Conservation (phyloP, 2,329 filamentous ascomycete genomes). For the Calonectria crousiana region DNA sequence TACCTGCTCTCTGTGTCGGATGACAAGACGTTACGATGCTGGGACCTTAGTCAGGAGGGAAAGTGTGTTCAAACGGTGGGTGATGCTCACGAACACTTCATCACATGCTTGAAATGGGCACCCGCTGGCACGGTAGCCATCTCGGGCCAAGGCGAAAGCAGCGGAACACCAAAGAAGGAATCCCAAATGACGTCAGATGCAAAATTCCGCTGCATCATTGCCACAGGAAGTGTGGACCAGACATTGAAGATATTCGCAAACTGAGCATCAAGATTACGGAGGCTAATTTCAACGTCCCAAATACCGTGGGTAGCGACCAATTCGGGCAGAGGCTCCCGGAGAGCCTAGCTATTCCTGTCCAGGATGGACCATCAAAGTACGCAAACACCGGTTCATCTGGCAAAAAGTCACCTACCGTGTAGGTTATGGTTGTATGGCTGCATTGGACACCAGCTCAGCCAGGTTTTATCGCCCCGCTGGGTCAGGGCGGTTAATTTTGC, state of each 20-base stretch:
- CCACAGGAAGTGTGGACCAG: slow-evolving; percentile 79
- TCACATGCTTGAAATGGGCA: slow-evolving; percentile 90
- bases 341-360: background rate
- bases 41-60: slow-evolving; percentile 91
- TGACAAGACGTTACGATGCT: slow-evolving; percentile 92
- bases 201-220: slow-evolving; percentile 86
- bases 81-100: slow-evolving; percentile 85
- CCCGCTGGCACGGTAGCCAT: slow-evolving; percentile 56
- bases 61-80: slow-evolving; percentile 86
- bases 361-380: background rate
- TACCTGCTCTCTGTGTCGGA: slow-evolving; percentile 89
- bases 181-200: slow-evolving; percentile 55
- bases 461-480: background rate
- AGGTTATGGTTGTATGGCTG: background rate
- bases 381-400: background rate
- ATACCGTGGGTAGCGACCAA: background rate
- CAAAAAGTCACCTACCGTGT: background rate
- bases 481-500: background rate
- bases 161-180: slow-evolving; percentile 10
- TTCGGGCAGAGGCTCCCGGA: background rate
- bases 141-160: background rate
- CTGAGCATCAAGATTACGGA: background rate
- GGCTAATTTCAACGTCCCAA: background rate
- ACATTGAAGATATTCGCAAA: slow-evolving; percentile 30
- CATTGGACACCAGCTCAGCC: background rate